Base-by-base conservation (phyloP, 768 basidiomycete genomes). In the Rossbeevera mucosa region DNA sequence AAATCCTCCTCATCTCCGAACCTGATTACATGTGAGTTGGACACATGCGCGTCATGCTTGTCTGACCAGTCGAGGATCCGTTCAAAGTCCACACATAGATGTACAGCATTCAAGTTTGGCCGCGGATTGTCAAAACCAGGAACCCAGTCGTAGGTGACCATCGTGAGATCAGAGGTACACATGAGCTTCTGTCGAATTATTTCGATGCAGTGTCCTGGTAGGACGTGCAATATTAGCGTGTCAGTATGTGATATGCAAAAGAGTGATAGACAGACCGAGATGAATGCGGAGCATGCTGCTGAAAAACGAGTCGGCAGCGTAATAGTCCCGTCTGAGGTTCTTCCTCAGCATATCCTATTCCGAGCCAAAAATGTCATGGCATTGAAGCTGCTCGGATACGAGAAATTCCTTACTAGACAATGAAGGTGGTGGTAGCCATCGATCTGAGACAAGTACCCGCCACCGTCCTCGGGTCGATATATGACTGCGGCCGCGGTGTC, bases 361-460 rank as follows among this genome's bases (percentile, higher is more conserved):
- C 21, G 7, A 12, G 6, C 4, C 13, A 26, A 16, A 12, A 20
- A 13, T 9, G 20, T 38, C 5, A 48, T 12, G 31, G 5, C 31
- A 16, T 28, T 9, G 24, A 11, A 21, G 9, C 12, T 12, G 16
- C 13, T 16, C 7, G 7, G 16, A 16, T 3, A 14, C 29, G 4
- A 40, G 5, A n/a, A 1, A 7, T 36, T 18, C 12, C 47, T 9
- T 41, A 57, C 53, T 14, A 57, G 14, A 46, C 56, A 51, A 40
- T 54, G 56, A 21, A 58, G 9, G 40, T 51, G 46, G 29, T 58
- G 56, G 26, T 50, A 44, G n/a, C 43, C 44, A 44, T 55, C 56
- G 14, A 58, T 8, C 6, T 54, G 31, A 6, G 49, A 50, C 53
- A 57, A 48, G 26, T 55, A 55, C 2, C 56, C 56, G 5, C 56